phyloP scores from a whole-genome alignment of 2,329 filamentous ascomycete species.

The Aureobasidium musti region DNA sequence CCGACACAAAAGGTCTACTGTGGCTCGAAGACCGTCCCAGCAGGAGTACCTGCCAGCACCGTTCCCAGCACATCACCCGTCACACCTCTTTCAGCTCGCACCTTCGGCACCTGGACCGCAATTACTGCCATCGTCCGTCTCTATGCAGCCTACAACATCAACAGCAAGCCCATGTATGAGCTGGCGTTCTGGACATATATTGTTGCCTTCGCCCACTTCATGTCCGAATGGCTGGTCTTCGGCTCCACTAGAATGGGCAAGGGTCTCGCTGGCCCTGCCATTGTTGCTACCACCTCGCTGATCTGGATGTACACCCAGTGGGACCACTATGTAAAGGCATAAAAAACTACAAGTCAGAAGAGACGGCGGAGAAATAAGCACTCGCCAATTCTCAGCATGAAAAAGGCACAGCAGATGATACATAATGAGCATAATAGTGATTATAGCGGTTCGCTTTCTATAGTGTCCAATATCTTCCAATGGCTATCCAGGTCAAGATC shows the following conservation, averaged over 20 bases:
- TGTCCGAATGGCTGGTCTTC: conserved; percentile 77
- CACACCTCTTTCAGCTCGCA: conserved; percentile 73
- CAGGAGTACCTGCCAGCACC: conserved; percentile 36
- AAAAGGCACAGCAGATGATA: neutral
- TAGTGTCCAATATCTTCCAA: conserved; percentile 8
- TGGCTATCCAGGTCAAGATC: neutral
- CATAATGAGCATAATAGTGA: conserved; percentile 12
- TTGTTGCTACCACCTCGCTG: conserved; percentile 58
- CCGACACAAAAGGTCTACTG: conserved; percentile 89
- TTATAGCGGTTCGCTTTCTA: conserved; percentile 15
- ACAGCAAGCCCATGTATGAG: conserved; percentile 72
- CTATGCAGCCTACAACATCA: conserved; percentile 82
- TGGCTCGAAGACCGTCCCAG: conserved; percentile 47
- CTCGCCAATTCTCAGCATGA: neutral
- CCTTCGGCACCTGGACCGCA: conserved; percentile 87
- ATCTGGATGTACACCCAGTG: conserved; percentile 69
- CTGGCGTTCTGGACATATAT: conserved; percentile 80
- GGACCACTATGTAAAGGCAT: conserved; percentile 63
- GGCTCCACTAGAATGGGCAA: conserved; percentile 68
- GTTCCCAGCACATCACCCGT: conserved; percentile 50
- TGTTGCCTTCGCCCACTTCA: conserved; percentile 75
- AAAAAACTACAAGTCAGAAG: no score
- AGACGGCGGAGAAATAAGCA: no score
- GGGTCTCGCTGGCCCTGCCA: conserved; percentile 60
- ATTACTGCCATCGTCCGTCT: conserved; percentile 74